A percentile compares a stretch with the other conserved stretches of the same genome.
phyloP scores from a whole-genome alignment of 1,139 yeast species.

The Geotrichum siamense region DNA sequence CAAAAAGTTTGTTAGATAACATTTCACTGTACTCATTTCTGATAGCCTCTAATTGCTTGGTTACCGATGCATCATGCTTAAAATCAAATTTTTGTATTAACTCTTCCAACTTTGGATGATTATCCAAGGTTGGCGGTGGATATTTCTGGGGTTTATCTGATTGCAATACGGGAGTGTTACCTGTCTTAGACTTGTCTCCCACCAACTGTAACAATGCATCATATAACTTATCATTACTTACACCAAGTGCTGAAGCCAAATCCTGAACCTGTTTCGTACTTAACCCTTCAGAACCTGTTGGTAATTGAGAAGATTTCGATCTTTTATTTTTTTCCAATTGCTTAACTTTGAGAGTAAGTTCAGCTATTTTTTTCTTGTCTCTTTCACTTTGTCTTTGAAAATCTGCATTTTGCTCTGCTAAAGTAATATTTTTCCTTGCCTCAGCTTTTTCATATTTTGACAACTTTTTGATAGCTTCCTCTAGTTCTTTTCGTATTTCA shows the following conservation, averaged over 20 bases:
- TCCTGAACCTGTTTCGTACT: not conserved
- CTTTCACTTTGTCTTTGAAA: not conserved
- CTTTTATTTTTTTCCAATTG: not conserved
- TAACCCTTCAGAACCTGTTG: not conserved
- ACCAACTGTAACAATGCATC: not conserved
- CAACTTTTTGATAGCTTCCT: no score
- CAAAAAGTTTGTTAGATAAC: slow-evolving; percentile 11
- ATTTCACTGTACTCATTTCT: slow-evolving; percentile 11
- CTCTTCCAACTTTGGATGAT: slow-evolving; percentile 9
- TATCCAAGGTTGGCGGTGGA: not conserved
- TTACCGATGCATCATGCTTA: not conserved
- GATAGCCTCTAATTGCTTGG: slow-evolving; percentile 8
- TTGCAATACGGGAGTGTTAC: not conserved
- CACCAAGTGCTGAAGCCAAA: not conserved
- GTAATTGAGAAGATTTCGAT: not conserved
- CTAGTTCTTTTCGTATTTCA: no score
- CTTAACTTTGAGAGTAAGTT: not conserved
- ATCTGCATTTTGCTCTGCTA: not conserved
- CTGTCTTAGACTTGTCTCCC: not conserved
- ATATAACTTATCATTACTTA: not conserved
- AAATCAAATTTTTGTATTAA: slow-evolving; percentile 7
- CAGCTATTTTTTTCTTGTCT: not conserved
- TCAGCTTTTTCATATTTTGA: no score
- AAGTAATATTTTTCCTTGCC: not conserved
- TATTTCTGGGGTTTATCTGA: not conserved